These are phyloP conservation scores for Ascochyta koolunga DNA, from an alignment of 2,329 filamentous ascomycete species.

Conservation along the genomic window DNA sequence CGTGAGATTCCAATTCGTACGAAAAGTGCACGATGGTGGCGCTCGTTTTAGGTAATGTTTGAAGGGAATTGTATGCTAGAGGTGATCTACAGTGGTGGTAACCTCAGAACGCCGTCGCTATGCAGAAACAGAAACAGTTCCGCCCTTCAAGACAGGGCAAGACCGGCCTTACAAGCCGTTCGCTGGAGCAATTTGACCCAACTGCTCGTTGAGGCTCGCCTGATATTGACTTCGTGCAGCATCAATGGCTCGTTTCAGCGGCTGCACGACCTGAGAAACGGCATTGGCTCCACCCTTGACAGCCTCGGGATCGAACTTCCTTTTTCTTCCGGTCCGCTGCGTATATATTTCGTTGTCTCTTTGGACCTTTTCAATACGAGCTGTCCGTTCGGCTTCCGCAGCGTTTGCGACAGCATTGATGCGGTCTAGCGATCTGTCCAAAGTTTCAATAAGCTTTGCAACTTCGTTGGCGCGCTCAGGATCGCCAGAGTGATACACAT, in stretches of 20 bases:
- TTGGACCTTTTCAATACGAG: conserved; percentile 70
- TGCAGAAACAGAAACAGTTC: conserved; percentile 25
- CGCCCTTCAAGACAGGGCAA: not conserved
- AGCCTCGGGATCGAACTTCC: conserved; percentile 69
- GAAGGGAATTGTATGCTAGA: not conserved
- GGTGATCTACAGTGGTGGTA: not conserved
- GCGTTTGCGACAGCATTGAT: conserved; percentile 81
- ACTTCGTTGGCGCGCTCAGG: conserved; percentile 80
- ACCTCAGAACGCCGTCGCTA: conserved; percentile 39
- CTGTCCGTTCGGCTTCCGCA: conserved; percentile 75
- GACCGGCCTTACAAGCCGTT: not conserved
- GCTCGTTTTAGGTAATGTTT: not conserved
- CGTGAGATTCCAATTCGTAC: no score
- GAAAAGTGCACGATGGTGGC: not conserved
- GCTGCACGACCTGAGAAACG: conserved; percentile 77
- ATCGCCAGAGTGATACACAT: conserved; percentile 87
- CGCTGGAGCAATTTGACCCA: conserved; percentile 24
- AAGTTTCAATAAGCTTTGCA: conserved; percentile 79
- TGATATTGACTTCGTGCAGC: conserved; percentile 75
- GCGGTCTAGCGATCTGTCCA: conserved; percentile 76
- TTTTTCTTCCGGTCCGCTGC: conserved; percentile 74
- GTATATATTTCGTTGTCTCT: conserved; percentile 73
- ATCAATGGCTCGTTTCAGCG: conserved; percentile 72
- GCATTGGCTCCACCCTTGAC: conserved; percentile 77
- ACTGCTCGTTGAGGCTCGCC: conserved; percentile 69